phyloP scores from a whole-genome alignment of 441 rosid genomes.

The Gossypium lobatum region DNA sequence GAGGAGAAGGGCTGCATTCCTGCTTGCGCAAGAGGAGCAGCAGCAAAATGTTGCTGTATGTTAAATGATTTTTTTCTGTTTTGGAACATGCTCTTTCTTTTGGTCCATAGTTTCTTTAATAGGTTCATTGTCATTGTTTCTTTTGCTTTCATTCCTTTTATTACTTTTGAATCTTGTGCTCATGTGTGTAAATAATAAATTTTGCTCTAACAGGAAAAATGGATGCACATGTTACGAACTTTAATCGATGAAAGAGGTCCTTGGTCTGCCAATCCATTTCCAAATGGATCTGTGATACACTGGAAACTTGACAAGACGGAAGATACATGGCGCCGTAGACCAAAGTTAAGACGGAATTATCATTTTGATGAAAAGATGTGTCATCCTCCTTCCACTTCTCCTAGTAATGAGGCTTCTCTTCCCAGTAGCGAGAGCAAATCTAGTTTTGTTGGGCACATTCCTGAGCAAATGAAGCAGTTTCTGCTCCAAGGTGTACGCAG shows the following conservation, averaged over 20 bases:
- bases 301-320: conserved; percentile 99
- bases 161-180: conserved; percentile 13
- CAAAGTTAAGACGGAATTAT: conserved; percentile 85
- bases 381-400: conserved; percentile 51
- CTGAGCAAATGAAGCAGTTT: conserved; percentile 97
- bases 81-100: background rate
- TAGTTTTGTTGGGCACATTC: conserved; percentile 76
- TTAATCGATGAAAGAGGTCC: conserved; percentile 98
- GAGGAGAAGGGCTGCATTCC: conserved; percentile 65
- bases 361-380: conserved; percentile 88
- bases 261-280: conserved; percentile 98
- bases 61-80: conserved; percentile 14
- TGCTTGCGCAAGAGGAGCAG: conserved; percentile 72
- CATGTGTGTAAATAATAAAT: conserved; percentile 9
- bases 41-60: conserved; percentile 87
- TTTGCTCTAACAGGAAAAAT: conserved; percentile 61
- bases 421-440: conserved; percentile 50
- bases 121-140: conserved; percentile 1
- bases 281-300: conserved; percentile 57
- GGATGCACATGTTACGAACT: conserved; percentile 94
- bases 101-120: conserved; percentile 1
- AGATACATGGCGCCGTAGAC: conserved; percentile 96
- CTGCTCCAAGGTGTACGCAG: conserved; percentile 79
- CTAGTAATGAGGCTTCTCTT: conserved; percentile 42
- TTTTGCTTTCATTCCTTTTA: background rate